Conservation (phyloP, 371 early-diverging fungal genomes). For the Mucor plumbeus region DNA sequence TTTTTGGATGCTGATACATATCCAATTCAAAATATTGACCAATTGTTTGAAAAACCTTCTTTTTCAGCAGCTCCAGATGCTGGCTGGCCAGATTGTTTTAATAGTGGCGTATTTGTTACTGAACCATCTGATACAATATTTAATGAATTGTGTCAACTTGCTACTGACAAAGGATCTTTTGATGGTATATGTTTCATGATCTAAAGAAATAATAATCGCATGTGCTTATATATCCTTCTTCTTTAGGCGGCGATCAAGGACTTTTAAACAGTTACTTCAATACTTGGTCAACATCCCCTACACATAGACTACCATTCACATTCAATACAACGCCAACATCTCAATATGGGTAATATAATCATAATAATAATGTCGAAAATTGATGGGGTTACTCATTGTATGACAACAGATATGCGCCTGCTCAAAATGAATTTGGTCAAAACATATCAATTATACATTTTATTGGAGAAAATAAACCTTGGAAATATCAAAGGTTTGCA, state of each 20-base stretch:
- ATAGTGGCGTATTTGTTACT: slow-evolving; percentile 92
- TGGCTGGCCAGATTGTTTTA: slow-evolving; percentile 95
- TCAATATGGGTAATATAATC: slow-evolving; percentile 72
- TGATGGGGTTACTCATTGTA: neutral
- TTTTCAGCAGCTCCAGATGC: slow-evolving; percentile 87
- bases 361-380: neutral
- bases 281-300: slow-evolving; percentile 72
- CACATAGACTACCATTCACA: slow-evolving; percentile 82
- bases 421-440: slow-evolving; percentile 66
- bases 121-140: slow-evolving; percentile 66
- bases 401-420: slow-evolving; percentile 71
- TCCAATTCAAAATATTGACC: slow-evolving; percentile 80
- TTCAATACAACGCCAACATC: slow-evolving; percentile 92
- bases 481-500: slow-evolving; percentile 76
- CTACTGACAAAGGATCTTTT: slow-evolving; percentile 69
- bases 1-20: slow-evolving; percentile 93
- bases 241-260: slow-evolving; percentile 94
- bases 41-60: slow-evolving; percentile 77
- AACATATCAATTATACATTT: slow-evolving; percentile 87
- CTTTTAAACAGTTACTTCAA: slow-evolving; percentile 87
- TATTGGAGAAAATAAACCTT: slow-evolving; percentile 90
- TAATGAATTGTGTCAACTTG: slow-evolving; percentile 56
- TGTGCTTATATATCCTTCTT: slow-evolving; percentile 3
- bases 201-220: neutral
- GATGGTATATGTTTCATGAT: slow-evolving; percentile 63